Base-by-base conservation (phyloP, 2,329 filamentous ascomycete species). In the Colletotrichum zoysiae region DNA sequence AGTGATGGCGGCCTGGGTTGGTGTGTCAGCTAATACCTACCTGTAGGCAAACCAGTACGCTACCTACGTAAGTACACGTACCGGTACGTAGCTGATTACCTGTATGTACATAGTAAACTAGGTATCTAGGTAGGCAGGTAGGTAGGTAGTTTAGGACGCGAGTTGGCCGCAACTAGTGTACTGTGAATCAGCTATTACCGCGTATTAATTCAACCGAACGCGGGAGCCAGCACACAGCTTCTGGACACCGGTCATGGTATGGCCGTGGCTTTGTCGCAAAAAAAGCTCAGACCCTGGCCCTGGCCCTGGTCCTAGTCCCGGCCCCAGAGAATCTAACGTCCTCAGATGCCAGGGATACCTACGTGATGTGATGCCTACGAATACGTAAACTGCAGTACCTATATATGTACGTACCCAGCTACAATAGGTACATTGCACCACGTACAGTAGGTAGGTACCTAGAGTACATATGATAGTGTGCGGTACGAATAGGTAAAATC, bases 241-340 rank as follows among this genome's bases (percentile, higher is more conserved):
- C 38, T 26, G 56, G 51, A 68, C 65, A 58, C 46, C 23, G 64
- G 65, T 26, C 64, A 30, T 38, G 51, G 23, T 30, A 46, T 40
- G 68, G 46, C 26, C 64, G 58, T 67, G 64, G 64, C 64, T 59
- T 59, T 68, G 68, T 68, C 65, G 46, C 51, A 46, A 58, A 11
- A 14, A 35, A 26, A 42, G 48, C 53, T 51, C 38, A 48, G 46
- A 40, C 42, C 69, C 67, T 30, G 44, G 58, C 58, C 11, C 58
- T 30, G 44, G 58, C 58, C 11, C 58, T 30, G 30, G 30, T 4
- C 69, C 58, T 40, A 18, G 42, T 48, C 50, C 65, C 59, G 65
- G 70, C 64, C 59, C 69, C 26, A 72, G 65, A 65, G 40, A 59
- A 48, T 65, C 50, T 65, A 63, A 72, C 71, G 57, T 71, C 66